Base-by-base conservation (phyloP, 176 grass and related monocot species). In the Bonia amplexicaulis region DNA sequence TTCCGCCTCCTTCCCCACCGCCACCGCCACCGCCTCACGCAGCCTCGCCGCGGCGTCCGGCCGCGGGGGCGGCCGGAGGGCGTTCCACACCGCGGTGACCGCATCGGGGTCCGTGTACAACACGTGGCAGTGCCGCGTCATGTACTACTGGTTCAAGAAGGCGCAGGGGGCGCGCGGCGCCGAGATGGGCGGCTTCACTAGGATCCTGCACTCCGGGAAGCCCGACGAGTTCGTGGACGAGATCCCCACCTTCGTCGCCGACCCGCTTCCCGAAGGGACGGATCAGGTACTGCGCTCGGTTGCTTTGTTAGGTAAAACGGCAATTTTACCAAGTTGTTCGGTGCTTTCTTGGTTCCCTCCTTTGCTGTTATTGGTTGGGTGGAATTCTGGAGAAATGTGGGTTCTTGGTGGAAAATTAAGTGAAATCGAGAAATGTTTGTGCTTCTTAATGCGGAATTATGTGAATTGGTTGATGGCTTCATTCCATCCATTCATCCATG, bases 91-190 rank as follows among this genome's bases (percentile, higher is more conserved):
- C 27, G 96, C 96, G 26, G 93, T 95, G 29, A 98, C 96, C 2
- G 85, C 96, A 19, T 90, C 89, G 2, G 89, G 78, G 44, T 89
- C 89, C 25, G 87, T 89, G 3, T 98, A 98, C 87, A 95, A 78
- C 85, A 88, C 91, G 61, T 98, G 96, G 96, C 96, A 95, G 78
- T 98, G 96, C 83, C 82, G 93, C 69, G 85, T 98, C 45, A 98
- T 98, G 96, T 98, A 98, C 77, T 88, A 95, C 91, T 98, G 96
- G 93, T 98, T 95, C 93, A 98, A 92, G 89, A 59, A 90, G 88
- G 88, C 73, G 33, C 85, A 78, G 59, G 77, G 17, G 80, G 61
- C 58, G 31, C 79, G 66, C 53, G 88, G 86, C 46, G 71, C 60
- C 77, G 96, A 98, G 81, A 94, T 98, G 96, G 93, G 89, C 20